Evolutionary conservation across 148 eudicot species (phyloP), one percentile per base, ranked within the genome.

Genomic region (Fallopia convolvulus): DNA sequence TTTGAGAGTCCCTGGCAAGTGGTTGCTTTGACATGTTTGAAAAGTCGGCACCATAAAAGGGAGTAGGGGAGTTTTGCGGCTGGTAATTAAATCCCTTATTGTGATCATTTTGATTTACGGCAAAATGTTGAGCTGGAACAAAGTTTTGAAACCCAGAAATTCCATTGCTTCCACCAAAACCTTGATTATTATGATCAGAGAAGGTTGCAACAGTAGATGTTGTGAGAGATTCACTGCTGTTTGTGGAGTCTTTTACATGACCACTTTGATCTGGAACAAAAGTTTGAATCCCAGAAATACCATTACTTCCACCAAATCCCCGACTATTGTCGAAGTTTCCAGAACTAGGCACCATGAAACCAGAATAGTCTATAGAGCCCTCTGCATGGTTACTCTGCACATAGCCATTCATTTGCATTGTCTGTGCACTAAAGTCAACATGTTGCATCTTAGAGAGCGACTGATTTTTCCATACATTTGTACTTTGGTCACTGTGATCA

Each of bases 391-490:
- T n/a, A 65, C 70, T 65, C 40, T 65, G 70, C 26, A 65, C 41
- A 65, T 68, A 21, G 11, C 72, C 44, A 17, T 68, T 68, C 72
- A 68, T 36, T 33, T 20, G 46, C 44, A 68, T 18, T 12, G 72
- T 18, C 8, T 61, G 36, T 61, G 75, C 86, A 53, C 75, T 21
- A 14, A 48, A 77, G 33, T 81, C 72, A 77, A 73, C 39, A 63
- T 76, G 56, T 41, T 79, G 75, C 18, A 36, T 84, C 60, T 76
- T 75, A 32, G 82, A 74, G 75, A 72, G 80, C 56, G 75, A 56
- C 75, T 77, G 82, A 81, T 86, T 78, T 77, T 85, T 87, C 81
- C 80, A 77, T 70, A 60, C 46, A 72, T 82, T 82, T 79, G 79
- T 61, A 78, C 42, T 73, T 36, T 76, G 87, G 65, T 83, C 84